Conservation (phyloP, 345 rosid genomes). For the Reutealis trisperma region DNA sequence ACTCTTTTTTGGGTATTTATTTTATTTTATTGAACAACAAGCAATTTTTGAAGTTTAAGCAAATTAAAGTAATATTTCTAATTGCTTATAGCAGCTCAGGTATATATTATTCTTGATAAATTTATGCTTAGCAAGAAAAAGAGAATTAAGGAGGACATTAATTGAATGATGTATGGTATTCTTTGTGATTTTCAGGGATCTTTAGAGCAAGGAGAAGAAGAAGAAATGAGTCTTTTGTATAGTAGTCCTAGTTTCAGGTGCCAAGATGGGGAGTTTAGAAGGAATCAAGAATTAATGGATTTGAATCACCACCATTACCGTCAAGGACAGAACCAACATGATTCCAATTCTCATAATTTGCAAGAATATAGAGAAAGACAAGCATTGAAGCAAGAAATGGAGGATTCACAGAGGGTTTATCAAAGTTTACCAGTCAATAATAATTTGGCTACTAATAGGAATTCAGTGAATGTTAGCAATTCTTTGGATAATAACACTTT, state of each 20-base stretch:
- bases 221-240: conserved; percentile 47
- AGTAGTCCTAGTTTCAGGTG: conserved; percentile 32
- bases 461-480: conserved; percentile 17
- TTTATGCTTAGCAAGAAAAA: neutral
- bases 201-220: neutral
- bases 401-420: conserved; percentile 29
- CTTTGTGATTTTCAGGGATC: conserved; percentile 15
- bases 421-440: conserved; percentile 24
- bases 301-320: conserved; percentile 22
- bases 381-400: conserved; percentile 42
- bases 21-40: neutral
- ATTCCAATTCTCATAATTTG: conserved; percentile 32
- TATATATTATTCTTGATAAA: neutral
- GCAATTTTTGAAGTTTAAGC: conserved; percentile 11
- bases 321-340: conserved; percentile 32
- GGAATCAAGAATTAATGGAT: conserved; percentile 42
- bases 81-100: neutral
- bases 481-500: conserved; percentile 19
- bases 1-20: conserved; percentile 4
- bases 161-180: conserved; percentile 1
- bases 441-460: conserved; percentile 14
- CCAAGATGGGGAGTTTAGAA: conserved; percentile 43
- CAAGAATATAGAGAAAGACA: conserved; percentile 38
- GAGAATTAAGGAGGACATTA: neutral
- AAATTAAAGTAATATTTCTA: neutral